Percentiles rank a stretch among this genome's conserved stretches.
Evolutionary conservation across 2,329 filamentous ascomycete species (phyloP).

Genomic region (Fusarium newnesense): DNA sequence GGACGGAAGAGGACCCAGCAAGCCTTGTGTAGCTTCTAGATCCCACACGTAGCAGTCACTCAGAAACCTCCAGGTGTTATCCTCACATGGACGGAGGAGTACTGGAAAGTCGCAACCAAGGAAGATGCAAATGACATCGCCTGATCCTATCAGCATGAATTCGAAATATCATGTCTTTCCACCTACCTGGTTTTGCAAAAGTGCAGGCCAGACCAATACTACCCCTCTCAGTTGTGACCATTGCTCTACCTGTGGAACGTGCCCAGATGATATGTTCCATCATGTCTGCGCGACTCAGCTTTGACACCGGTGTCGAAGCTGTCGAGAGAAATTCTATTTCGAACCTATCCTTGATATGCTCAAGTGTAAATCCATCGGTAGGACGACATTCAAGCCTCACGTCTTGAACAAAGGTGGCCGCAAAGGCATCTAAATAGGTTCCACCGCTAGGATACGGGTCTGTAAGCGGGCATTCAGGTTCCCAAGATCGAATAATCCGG

Average conservation of each 20-base stretch:
- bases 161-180: fast-evolving
- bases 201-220: neutral
- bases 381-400: neutral
- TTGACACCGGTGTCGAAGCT: neutral
- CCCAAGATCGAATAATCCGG: fast-evolving
- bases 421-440: neutral
- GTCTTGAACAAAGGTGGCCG: neutral
- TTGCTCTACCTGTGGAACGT: neutral
- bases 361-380: fast-evolving
- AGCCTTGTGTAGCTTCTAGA: neutral
- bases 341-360: neutral
- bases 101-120: neutral
- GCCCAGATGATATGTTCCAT: neutral
- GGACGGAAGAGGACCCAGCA: neutral
- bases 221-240: neutral
- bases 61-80: neutral
- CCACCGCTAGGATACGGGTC: neutral
- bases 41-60: neutral
- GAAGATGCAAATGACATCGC: neutral
- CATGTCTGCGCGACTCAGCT: neutral
- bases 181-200: neutral
- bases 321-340: neutral
- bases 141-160: fast-evolving
- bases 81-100: neutral
- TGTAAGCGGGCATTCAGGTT: neutral